These are phyloP conservation scores for Dipteronia dyeriana DNA, from an alignment of 345 rosid genomes.

Conservation along the genomic window DNA sequence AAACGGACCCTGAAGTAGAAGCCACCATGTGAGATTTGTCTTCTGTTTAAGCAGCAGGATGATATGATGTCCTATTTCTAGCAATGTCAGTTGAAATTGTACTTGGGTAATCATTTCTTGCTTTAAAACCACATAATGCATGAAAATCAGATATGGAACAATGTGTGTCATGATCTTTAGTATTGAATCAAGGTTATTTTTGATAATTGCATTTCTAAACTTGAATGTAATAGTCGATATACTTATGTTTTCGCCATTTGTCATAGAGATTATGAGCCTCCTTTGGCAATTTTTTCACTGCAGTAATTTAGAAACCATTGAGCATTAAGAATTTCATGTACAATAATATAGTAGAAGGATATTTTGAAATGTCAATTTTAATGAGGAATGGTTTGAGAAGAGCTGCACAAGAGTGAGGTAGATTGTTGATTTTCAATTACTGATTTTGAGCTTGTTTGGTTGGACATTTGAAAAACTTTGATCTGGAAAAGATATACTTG, in stretches of 20 bases:
- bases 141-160: constrained; percentile 8
- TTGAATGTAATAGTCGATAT: neutral
- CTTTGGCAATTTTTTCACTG: neutral
- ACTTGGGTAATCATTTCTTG: neutral
- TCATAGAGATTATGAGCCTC: neutral
- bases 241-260: neutral
- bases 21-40: constrained; percentile 43
- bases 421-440: no score
- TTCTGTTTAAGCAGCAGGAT: neutral
- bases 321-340: no score
- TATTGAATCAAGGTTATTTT: neutral
- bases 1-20: constrained; percentile 72
- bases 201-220: neutral
- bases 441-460: no score
- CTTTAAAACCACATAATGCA: neutral
- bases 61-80: neutral
- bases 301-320: no score
- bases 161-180: neutral
- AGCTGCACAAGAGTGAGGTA: no score
- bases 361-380: no score
- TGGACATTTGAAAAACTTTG: no score
- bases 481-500: no score
- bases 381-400: no score
- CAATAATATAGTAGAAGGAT: no score
- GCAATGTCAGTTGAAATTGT: neutral